Evolutionary conservation across 495 filamentous ascomycete species (phyloP), one percentile per base, ranked within the genome.

Genomic region (Beverwykella pulmonaria): DNA sequence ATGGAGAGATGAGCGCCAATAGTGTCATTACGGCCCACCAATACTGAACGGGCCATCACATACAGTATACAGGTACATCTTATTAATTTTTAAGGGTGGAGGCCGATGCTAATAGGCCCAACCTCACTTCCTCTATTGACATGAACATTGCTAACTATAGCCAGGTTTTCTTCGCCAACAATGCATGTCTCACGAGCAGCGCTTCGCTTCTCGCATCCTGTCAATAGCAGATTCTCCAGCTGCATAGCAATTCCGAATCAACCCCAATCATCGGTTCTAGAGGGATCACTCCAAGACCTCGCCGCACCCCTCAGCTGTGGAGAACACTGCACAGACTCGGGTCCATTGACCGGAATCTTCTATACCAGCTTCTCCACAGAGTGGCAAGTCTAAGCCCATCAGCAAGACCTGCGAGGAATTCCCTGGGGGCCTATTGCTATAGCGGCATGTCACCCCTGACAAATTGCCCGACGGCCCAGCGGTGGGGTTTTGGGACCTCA

Each of bases 381-480:
- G 44, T 47, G 44, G 44, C 44, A n/a, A 25, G 48, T 7, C 48
- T 50, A 19, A 50, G 48, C 25, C 20, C 8, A 50, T 10, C 5
- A 19, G 48, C 2, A n/a, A 10, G 48, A 22, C 48, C 15, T 50
- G 48, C 22, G 22, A 50, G 48, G 10, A 2, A 23, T 27, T 50
- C 25, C 20, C 25, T 2, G 15, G 8, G 48, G 48, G 19, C 4
- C 6, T 22, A 19, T 50, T 27, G 25, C 22, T 50, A 23, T 23
- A 50, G 48, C 22, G 48, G 48, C 15, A 19, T n/a, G 4, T 19
- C 48, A 27, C 48, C 29, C 52, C 52, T 54, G 52, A 54, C 26
- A 26, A 9, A 12, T 20, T 53, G 14, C 49, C 9, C 29, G n/a
- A 54, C 26, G 52, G 29, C 52, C 29, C 2, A 30, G 25, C 52